phyloP scores from a whole-genome alignment of 2,329 filamentous ascomycete species.

The Stemphylium lycopersici region DNA sequence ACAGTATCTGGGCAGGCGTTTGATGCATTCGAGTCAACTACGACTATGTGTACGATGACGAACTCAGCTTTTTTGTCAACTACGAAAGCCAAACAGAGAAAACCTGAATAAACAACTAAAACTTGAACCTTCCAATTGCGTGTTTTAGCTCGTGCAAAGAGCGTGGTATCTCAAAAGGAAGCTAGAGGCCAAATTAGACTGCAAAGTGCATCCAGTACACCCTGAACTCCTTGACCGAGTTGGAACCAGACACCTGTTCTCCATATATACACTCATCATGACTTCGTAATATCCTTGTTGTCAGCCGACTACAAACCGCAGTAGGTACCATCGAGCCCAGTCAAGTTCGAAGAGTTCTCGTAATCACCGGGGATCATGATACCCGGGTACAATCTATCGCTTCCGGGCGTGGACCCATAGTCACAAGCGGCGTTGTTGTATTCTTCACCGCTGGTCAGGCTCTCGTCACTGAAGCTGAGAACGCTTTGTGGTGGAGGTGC shows the following conservation, averaged over 20 bases:
- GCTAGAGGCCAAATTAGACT: neutral
- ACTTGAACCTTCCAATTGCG: neutral
- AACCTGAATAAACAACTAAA: neutral
- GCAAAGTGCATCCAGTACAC: neutral
- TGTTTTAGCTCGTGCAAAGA: slow-evolving; percentile 24
- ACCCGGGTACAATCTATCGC: slow-evolving; percentile 42
- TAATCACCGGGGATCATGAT: slow-evolving; percentile 45
- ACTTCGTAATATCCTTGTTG: neutral
- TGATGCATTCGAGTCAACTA: no score
- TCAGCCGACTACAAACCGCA: slow-evolving; percentile 38
- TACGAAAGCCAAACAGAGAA: no score
- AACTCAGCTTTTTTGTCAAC: no score
- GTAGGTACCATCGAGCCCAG: slow-evolving; percentile 50
- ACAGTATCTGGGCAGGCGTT: no score
- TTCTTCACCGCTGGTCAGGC: slow-evolving; percentile 60
- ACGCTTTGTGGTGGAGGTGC: slow-evolving; percentile 58
- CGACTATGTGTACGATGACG: no score
- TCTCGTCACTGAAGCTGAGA: slow-evolving; percentile 66
- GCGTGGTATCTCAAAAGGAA: slow-evolving; percentile 31
- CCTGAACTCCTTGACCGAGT: neutral
- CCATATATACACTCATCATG: slow-evolving; percentile 1
- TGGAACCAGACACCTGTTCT: neutral
- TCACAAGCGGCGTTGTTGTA: slow-evolving; percentile 42
- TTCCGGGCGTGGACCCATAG: slow-evolving; percentile 36
- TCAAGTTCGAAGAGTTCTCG: slow-evolving; percentile 37